phyloP scores from a whole-genome alignment of 2,329 filamentous ascomycete species.

The Fusarium concolor region DNA sequence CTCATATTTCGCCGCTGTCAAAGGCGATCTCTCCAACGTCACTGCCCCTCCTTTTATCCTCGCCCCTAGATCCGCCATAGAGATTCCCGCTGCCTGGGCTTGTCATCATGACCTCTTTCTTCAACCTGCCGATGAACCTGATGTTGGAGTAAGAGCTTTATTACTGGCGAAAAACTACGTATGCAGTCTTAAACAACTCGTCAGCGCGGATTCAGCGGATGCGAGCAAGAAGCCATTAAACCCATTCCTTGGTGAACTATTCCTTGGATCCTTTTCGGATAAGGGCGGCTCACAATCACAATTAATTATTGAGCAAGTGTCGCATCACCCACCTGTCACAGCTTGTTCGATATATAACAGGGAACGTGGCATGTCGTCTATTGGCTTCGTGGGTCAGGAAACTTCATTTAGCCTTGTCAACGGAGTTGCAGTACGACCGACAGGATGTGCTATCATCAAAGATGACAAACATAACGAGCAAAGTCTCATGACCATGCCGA shows the following conservation, averaged over 20 bases:
- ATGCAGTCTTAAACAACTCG: conserved; percentile 18
- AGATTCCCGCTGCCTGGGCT: conserved; percentile 63
- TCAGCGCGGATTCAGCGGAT: conserved; percentile 11
- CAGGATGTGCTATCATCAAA: conserved; percentile 17
- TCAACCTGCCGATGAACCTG: conserved; percentile 17
- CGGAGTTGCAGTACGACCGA: conserved; percentile 15
- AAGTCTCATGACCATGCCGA: conserved; percentile 23
- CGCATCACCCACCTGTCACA: conserved; percentile 65
- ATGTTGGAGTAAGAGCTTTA: conserved; percentile 14
- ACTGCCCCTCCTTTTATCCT: conserved; percentile 64
- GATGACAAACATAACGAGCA: conserved; percentile 16
- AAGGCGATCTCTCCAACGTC: conserved; percentile 64
- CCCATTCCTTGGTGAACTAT: conserved; percentile 64
- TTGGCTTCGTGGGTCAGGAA: conserved; percentile 16
- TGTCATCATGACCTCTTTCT: conserved; percentile 31
- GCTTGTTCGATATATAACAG: conserved; percentile 45
- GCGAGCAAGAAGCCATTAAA: conserved; percentile 62
- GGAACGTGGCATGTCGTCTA: conserved; percentile 21
- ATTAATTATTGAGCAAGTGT: conserved; percentile 60
- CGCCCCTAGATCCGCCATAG: conserved; percentile 61
- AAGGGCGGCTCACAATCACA: conserved; percentile 42
- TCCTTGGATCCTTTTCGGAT: conserved; percentile 56
- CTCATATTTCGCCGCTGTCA: conserved; percentile 46
- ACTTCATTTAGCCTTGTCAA: conserved; percentile 20
- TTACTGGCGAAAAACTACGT: conserved; percentile 22